Percentiles rank a stretch among this genome's conserved stretches.
These are phyloP conservation scores for Zygosaccharomyces lentus DNA, from an alignment of 805 yeast genomes.

Conservation along the genomic window DNA sequence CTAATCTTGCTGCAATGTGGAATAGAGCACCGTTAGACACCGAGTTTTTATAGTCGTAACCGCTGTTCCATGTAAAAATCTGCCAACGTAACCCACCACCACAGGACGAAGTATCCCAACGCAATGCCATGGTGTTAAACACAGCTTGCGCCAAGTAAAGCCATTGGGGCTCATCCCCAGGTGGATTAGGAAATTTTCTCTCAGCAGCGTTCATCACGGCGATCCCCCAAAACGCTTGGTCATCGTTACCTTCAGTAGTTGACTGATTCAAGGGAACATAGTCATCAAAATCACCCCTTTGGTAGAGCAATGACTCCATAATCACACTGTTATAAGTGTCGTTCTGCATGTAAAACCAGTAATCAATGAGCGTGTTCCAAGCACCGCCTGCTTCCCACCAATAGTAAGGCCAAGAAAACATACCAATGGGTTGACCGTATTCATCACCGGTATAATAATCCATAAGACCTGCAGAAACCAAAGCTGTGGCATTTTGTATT, in stretches of 20 bases:
- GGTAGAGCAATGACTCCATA: slow-evolving; percentile 61
- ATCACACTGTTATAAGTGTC: slow-evolving; percentile 58
- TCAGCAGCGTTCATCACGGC: slow-evolving; percentile 92
- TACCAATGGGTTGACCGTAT: slow-evolving; percentile 76
- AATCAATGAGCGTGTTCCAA: slow-evolving; percentile 82
- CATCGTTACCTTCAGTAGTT: slow-evolving; percentile 95
- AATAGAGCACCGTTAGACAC: slow-evolving; percentile 88
- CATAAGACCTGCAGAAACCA: slow-evolving; percentile 66
- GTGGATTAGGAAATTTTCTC: slow-evolving; percentile 72
- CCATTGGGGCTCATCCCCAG: slow-evolving; percentile 63
- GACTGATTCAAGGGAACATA: slow-evolving; percentile 86
- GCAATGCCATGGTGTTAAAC: slow-evolving; percentile 79
- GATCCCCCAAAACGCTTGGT: slow-evolving; percentile 96
- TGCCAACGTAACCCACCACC: slow-evolving; percentile 96
- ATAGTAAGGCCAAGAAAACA: slow-evolving; percentile 86
- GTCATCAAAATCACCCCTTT: slow-evolving; percentile 68
- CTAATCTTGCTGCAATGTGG: slow-evolving; percentile 81
- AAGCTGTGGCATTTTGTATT: slow-evolving; percentile 48
- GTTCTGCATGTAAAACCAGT: slow-evolving; percentile 66
- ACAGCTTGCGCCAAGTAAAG: slow-evolving; percentile 80
- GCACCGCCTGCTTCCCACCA: slow-evolving; percentile 99
- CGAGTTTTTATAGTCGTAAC: slow-evolving; percentile 88
- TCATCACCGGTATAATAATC: slow-evolving; percentile 72
- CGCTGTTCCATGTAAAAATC: slow-evolving; percentile 89
- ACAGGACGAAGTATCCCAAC: slow-evolving; percentile 79